Evolutionary conservation across 192 early-diverging fungal species (phyloP).

Genomic region (Coemansia sp.): DNA sequence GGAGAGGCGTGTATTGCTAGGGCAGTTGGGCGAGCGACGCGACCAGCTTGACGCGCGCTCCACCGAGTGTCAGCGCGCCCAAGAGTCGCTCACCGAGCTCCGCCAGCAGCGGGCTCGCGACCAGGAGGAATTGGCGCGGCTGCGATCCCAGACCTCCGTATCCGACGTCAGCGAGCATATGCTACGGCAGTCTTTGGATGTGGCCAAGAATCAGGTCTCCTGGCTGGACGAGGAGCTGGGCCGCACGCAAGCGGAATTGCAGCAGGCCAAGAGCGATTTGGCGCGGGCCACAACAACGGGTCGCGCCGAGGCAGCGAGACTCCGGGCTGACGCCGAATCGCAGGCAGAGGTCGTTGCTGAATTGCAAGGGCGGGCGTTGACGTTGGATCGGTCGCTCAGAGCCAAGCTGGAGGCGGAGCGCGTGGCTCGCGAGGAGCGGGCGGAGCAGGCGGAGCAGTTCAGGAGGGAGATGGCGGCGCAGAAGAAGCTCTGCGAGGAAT

Average conservation of each 20-base stretch:
- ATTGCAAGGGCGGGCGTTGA: constrained; percentile 39
- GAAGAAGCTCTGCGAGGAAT: constrained; percentile 60
- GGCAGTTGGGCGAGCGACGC: constrained; percentile 40
- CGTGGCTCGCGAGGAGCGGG: constrained; percentile 54
- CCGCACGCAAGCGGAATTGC: constrained; percentile 43
- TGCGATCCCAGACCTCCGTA: constrained; percentile 35
- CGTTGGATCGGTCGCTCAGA: constrained; percentile 51
- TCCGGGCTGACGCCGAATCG: constrained; percentile 56
- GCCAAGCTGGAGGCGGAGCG: constrained; percentile 54
- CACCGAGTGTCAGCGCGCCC: constrained; percentile 17
- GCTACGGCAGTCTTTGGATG: constrained; percentile 60
- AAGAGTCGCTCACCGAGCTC: constrained; percentile 28
- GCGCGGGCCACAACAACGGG: constrained; percentile 19
- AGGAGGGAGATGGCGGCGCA: constrained; percentile 66
- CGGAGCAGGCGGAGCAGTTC: constrained; percentile 63
- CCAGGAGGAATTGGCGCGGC: constrained; percentile 33
- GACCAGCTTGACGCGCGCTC: constrained; percentile 33
- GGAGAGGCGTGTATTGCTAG: constrained; percentile 36
- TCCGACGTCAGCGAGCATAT: constrained; percentile 47
- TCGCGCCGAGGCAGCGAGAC: constrained; percentile 51
- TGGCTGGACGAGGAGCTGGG: constrained; percentile 71
- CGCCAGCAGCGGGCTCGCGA: constrained; percentile 22
- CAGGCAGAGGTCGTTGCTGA: constrained; percentile 55
- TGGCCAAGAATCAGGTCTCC: constrained; percentile 57
- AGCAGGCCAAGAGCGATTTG: constrained; percentile 38